These are phyloP conservation scores for Backusella macrospora DNA, from an alignment of 192 early-diverging fungal genomes.

Conservation along the genomic window DNA sequence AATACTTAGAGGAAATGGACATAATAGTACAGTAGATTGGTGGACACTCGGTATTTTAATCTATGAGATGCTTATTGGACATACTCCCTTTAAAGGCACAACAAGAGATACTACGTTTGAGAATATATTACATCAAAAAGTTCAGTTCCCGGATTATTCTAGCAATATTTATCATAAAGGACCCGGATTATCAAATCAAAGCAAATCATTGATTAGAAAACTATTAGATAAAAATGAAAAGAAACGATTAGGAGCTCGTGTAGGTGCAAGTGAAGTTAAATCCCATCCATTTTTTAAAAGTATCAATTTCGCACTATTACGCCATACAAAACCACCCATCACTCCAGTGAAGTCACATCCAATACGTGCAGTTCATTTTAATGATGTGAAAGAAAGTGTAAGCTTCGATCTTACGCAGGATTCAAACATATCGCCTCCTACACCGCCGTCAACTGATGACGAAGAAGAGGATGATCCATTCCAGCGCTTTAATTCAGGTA, in stretches of 20 bases:
- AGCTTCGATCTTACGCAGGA: constrained; percentile 63
- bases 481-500: constrained; percentile 59
- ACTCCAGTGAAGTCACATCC: constrained; percentile 51
- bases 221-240: constrained; percentile 91
- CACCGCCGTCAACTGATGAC: not conserved
- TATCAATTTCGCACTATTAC: constrained; percentile 90
- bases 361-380: constrained; percentile 57
- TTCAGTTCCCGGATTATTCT: constrained; percentile 63
- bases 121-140: constrained; percentile 81
- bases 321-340: constrained; percentile 84
- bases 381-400: constrained; percentile 61
- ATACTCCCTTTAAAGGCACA: constrained; percentile 69
- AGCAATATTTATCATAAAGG: constrained; percentile 13
- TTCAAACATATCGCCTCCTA: not conserved
- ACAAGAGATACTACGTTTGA: constrained; percentile 65
- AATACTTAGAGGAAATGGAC: constrained; percentile 43
- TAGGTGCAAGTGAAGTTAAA: constrained; percentile 94
- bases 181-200: constrained; percentile 32
- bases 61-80: constrained; percentile 70
- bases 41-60: constrained; percentile 74
- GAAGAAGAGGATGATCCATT: constrained; percentile 46
- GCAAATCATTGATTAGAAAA: constrained; percentile 80
- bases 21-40: constrained; percentile 62
- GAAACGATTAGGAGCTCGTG: constrained; percentile 82
- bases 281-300: constrained; percentile 87